Evolutionary conservation across 2,329 filamentous ascomycete species (phyloP).

Genomic region (Drechslerella stenobrocha): DNA sequence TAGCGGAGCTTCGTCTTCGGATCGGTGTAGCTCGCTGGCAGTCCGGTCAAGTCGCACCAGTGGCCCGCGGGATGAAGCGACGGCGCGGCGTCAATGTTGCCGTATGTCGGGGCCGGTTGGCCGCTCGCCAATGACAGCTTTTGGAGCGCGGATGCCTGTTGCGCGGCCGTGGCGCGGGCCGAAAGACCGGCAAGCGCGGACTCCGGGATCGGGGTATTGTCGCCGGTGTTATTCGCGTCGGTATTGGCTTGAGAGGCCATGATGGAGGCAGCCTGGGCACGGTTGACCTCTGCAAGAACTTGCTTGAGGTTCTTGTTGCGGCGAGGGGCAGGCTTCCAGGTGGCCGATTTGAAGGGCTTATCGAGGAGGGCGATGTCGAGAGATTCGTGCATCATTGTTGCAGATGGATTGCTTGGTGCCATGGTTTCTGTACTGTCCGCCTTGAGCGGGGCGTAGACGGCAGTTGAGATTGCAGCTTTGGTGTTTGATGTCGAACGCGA

Average conservation of each 20-base stretch:
- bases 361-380: conserved; percentile 85
- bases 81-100: conserved; percentile 92
- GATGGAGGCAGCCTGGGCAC: conserved; percentile 74
- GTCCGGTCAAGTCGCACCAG: conserved; percentile 94
- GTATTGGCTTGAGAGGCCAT: conserved; percentile 56
- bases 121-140: conserved; percentile 63
- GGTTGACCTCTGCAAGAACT: conserved; percentile 83
- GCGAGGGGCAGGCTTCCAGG: conserved; percentile 89
- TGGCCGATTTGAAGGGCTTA: conserved; percentile 85
- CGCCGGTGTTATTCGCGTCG: conserved; percentile 31
- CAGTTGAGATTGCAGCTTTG: not conserved
- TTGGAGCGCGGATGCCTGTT: conserved; percentile 76
- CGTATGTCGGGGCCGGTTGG: conserved; percentile 71
- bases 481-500: not conserved
- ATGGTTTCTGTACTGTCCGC: conserved; percentile 2
- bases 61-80: conserved; percentile 77
- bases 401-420: conserved; percentile 18
- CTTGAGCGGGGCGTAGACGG: not conserved
- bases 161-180: conserved; percentile 55
- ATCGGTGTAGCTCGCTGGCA: conserved; percentile 88
- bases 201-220: conserved; percentile 54
- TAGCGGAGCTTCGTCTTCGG: conserved; percentile 93
- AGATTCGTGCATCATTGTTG: conserved; percentile 70
- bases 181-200: conserved; percentile 47
- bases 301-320: conserved; percentile 99